Evolutionary conservation across 306 rosid species (phyloP).

Genomic region (Lathyrus tuberosus): DNA sequence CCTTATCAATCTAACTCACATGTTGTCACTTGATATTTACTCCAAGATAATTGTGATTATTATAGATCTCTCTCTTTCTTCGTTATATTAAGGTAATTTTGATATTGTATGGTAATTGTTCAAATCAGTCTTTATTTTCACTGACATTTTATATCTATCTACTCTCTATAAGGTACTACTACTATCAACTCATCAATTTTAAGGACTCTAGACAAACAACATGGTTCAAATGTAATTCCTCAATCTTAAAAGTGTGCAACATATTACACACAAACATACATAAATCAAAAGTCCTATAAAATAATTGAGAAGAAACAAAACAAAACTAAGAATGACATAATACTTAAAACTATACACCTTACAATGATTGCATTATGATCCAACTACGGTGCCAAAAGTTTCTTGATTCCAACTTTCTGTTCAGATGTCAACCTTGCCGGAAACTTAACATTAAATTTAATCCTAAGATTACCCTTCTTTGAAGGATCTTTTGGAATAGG

Average conservation of each 20-base stretch:
- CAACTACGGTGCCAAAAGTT: conserved; percentile 30
- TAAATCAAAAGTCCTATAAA: conserved; percentile 2
- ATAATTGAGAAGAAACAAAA: background rate
- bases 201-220: no score
- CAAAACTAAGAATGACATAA: no score
- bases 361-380: background rate
- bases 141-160: no score
- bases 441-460: conserved; percentile 40
- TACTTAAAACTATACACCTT: background rate
- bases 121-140: no score
- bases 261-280: conserved; percentile 9
- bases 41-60: no score
- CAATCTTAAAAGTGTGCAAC: background rate
- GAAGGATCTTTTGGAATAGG: conserved; percentile 44
- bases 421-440: conserved; percentile 39
- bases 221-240: background rate
- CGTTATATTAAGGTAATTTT: no score
- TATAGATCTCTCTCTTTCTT: no score
- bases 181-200: no score
- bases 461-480: conserved; percentile 43
- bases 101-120: no score
- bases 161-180: no score
- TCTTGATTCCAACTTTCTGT: conserved; percentile 40
- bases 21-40: no score
- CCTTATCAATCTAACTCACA: no score